Evolutionary conservation across 2,329 filamentous ascomycete genomes (phyloP).

Genomic region (Kalaharituber pfeilii): DNA sequence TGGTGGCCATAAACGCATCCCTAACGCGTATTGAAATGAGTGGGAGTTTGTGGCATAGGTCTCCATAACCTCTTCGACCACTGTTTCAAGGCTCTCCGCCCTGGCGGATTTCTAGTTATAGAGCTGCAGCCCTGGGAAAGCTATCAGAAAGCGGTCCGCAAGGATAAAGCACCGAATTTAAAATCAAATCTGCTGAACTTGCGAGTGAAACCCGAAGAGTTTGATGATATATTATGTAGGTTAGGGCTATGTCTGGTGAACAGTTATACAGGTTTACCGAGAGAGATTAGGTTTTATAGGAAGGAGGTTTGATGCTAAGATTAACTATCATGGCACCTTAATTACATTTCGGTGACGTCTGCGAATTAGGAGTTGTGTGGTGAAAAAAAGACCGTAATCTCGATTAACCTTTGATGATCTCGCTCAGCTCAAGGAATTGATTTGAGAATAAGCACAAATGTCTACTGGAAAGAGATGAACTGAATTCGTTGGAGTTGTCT

Average conservation of each 20-base stretch:
- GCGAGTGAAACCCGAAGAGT: slow-evolving; percentile 12
- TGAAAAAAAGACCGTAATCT: too few species aligned
- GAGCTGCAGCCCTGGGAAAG: slow-evolving; percentile 16
- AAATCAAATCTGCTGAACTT: slow-evolving; percentile 6
- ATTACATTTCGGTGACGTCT: too few species aligned
- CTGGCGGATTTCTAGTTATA: slow-evolving; percentile 13
- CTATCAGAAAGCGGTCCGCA: slow-evolving; percentile 16
- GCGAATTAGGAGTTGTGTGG: too few species aligned
- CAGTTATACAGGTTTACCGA: neutral
- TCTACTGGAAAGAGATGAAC: too few species aligned
- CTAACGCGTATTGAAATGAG: neutral
- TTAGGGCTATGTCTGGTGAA: slow-evolving; percentile 3
- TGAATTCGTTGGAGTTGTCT: too few species aligned
- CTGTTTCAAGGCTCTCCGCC: slow-evolving; percentile 3
- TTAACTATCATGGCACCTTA: too few species aligned
- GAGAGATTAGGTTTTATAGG: neutral
- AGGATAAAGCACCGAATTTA: slow-evolving; percentile 10
- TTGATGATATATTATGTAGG: slow-evolving; percentile 6
- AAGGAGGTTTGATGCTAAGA: neutral
- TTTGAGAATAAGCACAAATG: too few species aligned
- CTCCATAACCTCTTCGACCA: slow-evolving; percentile 13
- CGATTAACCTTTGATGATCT: too few species aligned
- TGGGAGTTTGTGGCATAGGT: slow-evolving; percentile 1
- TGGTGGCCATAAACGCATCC: neutral
- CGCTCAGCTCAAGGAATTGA: too few species aligned